A percentile compares a stretch with the other conserved stretches of the same genome.
Conservation (phyloP, 1,139 yeast genomes). For the Kodamaea anthophila region DNA sequence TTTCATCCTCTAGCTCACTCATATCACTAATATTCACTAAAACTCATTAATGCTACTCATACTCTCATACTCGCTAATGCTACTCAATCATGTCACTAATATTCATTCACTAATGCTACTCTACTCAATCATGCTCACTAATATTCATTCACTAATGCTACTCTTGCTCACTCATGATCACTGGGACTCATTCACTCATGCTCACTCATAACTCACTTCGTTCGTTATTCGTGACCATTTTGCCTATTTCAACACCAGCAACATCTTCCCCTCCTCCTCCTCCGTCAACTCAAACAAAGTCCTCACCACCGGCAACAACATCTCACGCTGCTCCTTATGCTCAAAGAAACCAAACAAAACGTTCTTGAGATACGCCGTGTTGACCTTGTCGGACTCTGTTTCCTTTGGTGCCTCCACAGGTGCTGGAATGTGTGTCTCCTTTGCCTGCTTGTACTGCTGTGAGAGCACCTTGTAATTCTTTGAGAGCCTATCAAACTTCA, state of each 20-base stretch:
- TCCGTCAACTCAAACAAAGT: slow-evolving; percentile 62
- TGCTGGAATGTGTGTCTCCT: slow-evolving; percentile 4
- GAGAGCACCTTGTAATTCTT: slow-evolving; percentile 61
- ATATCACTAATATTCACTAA: too few species aligned
- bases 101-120: too few species aligned
- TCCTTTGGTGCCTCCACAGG: slow-evolving; percentile 6
- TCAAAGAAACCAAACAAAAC: slow-evolving; percentile 85
- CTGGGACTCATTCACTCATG: not conserved
- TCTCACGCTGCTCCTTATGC: slow-evolving; percentile 84
- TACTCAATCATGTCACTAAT: too few species aligned
- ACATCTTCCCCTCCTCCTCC: slow-evolving; percentile 66
- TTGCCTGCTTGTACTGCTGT: slow-evolving; percentile 44
- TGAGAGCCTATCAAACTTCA: slow-evolving; percentile 59
- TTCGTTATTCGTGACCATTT: too few species aligned
- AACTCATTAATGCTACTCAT: too few species aligned
- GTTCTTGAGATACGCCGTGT: slow-evolving; percentile 76
- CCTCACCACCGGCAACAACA: slow-evolving; percentile 78
- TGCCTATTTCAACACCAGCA: slow-evolving; percentile 50
- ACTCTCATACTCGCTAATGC: too few species aligned
- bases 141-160: too few species aligned
- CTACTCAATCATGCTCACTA: too few species aligned
- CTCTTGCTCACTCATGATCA: too few species aligned
- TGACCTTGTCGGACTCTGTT: slow-evolving; percentile 13
- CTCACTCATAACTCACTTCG: too few species aligned
- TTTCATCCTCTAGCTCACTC: too few species aligned